phyloP scores from a whole-genome alignment of 2,329 filamentous ascomycete genomes.

The Sordariomycetes sp. region DNA sequence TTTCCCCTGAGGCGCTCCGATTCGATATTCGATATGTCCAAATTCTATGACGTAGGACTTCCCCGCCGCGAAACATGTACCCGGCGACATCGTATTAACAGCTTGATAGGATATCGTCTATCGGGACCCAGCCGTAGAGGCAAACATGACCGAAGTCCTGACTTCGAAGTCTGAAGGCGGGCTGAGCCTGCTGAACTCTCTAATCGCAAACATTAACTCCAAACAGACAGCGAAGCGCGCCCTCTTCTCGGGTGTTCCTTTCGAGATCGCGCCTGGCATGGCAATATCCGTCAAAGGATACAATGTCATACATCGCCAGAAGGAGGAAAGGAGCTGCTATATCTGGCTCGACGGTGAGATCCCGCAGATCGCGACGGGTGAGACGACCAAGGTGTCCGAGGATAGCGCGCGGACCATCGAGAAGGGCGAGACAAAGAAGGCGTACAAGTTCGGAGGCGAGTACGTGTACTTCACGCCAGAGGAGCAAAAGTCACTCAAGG shows the following conservation, averaged over 20 bases:
- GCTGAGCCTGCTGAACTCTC: conserved; percentile 64
- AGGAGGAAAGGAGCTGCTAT: conserved; percentile 71
- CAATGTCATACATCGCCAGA: conserved; percentile 76
- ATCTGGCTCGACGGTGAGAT: conserved; percentile 83
- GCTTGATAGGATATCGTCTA: conserved; percentile 73
- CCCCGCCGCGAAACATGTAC: too few relatives aligned
- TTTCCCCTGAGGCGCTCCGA: conserved; percentile 74
- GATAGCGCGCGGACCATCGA: conserved; percentile 69
- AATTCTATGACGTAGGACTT: conserved; percentile 84
- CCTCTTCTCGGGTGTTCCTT: conserved; percentile 74
- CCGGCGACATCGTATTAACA: neutral
- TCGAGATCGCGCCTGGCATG: conserved; percentile 78
- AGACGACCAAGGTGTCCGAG: conserved; percentile 66
- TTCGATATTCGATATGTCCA: conserved; percentile 65
- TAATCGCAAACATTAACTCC: conserved; percentile 82
- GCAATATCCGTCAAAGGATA: conserved; percentile 90
- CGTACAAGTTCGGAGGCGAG: conserved; percentile 91
- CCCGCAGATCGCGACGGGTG: conserved; percentile 65
- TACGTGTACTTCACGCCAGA: conserved; percentile 78
- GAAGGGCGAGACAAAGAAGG: conserved; percentile 75
- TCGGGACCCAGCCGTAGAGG: conserved; percentile 61
- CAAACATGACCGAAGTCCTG: conserved; percentile 40
- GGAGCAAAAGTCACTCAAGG: conserved; percentile 65
- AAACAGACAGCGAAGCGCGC: conserved; percentile 79
- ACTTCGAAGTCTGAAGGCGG: conserved; percentile 63